Base-by-base conservation (phyloP, 1,139 yeast species). In the Debaryomyces udenii region DNA sequence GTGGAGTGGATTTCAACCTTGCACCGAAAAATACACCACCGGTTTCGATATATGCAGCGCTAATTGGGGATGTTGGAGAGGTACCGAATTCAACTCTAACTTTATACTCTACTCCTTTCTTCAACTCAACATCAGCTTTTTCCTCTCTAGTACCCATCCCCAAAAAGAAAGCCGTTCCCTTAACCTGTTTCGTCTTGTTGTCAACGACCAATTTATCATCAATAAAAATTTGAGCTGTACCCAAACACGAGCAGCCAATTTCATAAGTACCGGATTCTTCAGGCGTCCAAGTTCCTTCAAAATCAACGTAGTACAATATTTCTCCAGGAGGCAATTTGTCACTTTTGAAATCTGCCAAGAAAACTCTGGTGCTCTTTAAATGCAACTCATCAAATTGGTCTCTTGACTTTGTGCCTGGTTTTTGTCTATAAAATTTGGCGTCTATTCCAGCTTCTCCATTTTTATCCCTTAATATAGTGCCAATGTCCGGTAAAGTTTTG, bases 181-280 rank as follows among this genome's bases (percentile, higher is more conserved):
- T 57, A 11, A 51, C 64, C 61, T 81, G 86, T 17, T 67, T 57
- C 31, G 79, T 76, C 52, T 71, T 74, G 62, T 81, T 80, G 55
- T 80, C 85, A 44, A 80, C 79, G 22, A 81, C 64, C 41, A 78
- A 59, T 53, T 76, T 56, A 41, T 61, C 83, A 49, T 81, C 74
- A 39, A 81, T 57, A 51, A 67, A 81, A 18, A 81, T 48, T 51
- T 68, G 70, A 27, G 80, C 81, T 34, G 83, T 75, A 35, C 86
- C 86, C 39, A 68, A 55, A 37, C 74, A 72, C 6, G 74, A 59
- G 41, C 76, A 61, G 20, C 83, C 83, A 53, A 81, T 72, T 40
- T 68, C 72, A 51, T 77, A 80, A 10, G 61, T 70, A 15, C 76
- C 81, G 39, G 72, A 54, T 39, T 64, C 72, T 39, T 74, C 77